Conservation (phyloP, 108 stramenopile species). For the Mediolabrus comicus region DNA sequence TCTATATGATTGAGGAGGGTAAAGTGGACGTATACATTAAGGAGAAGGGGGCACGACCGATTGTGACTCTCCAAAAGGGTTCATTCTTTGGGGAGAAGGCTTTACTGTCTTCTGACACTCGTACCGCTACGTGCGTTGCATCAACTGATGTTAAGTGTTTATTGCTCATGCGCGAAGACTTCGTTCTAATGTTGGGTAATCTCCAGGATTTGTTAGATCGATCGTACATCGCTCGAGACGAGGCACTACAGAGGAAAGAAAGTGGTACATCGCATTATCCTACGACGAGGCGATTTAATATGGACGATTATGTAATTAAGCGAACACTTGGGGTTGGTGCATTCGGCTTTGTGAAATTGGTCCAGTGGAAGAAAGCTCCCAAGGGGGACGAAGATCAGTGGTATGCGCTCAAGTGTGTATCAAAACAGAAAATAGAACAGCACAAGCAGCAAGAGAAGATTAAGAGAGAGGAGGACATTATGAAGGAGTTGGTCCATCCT, state of each 20-base stretch:
- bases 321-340: slow-evolving; percentile 54
- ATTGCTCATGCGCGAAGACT: slow-evolving; percentile 61
- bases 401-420: slow-evolving; percentile 57
- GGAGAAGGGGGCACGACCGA: slow-evolving; percentile 35
- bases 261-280: slow-evolving; percentile 3
- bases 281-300: slow-evolving; percentile 30
- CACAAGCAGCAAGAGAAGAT: slow-evolving; percentile 52
- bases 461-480: slow-evolving; percentile 51
- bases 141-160: slow-evolving; percentile 42
- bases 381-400: slow-evolving; percentile 17
- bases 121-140: slow-evolving; percentile 55
- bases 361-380: slow-evolving; percentile 39
- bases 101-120: slow-evolving; percentile 38
- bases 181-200: slow-evolving; percentile 60
- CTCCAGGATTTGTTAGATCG: slow-evolving; percentile 56
- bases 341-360: slow-evolving; percentile 48
- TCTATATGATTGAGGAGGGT: slow-evolving; percentile 55
- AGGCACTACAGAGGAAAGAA: not conserved
- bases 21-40: slow-evolving; percentile 41
- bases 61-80: slow-evolving; percentile 34
- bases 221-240: slow-evolving; percentile 26
- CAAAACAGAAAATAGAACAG: slow-evolving; percentile 49
- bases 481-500: slow-evolving; percentile 54
- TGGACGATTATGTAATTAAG: slow-evolving; percentile 41
- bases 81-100: slow-evolving; percentile 56